Evolutionary conservation across 2,329 filamentous ascomycete species (phyloP), one percentile per base, ranked within the genome.

Genomic region (Alternaria sp.): DNA sequence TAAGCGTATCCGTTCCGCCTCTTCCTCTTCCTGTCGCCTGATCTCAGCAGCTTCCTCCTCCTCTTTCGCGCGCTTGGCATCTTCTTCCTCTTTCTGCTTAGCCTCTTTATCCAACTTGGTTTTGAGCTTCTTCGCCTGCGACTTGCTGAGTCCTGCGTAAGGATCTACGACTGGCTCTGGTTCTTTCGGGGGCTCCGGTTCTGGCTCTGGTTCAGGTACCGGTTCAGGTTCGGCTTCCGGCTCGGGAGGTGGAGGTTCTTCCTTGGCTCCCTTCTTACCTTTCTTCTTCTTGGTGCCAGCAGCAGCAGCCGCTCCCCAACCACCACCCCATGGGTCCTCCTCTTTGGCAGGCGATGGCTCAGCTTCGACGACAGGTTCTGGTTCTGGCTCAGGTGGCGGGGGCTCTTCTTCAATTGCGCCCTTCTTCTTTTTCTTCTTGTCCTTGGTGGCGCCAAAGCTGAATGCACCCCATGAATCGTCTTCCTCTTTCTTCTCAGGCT

Each of bases 141-240:
- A 65, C 59, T 76, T 77, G 57, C 67, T 75, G 26, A 77, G 69
- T 25, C 72, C 73, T 21, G 68, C 67, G 53, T 74, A 73, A 12
- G 76, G 76, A 61, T 77, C 75, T 11, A 71, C 67, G 61, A 83
- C 81, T n/a, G 77, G 75, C 63, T 81, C 80, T 21, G 82, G 78
- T 49, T 77, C 77, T 40, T 40, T 40, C 36, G 36, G 36, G 21
- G 58, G 58, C 17, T 28, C 70, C 21, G 59, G 54, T 17, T 58
- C 59, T 2, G 47, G 54, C 32, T 59, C 57, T 1, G 57, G 57
- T 49, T 53, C 59, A 4, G 49, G 49, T 32, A 11, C 36, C 5
- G 73, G 72, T 43, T 69, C 69, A 23, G 52, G 52, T 44, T 55
- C 52, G 4, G 66, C 69, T n/a, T 63, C 59, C 9, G 67, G 66